phyloP scores from a whole-genome alignment of 345 rosid species.

The Pugionium cornutum region DNA sequence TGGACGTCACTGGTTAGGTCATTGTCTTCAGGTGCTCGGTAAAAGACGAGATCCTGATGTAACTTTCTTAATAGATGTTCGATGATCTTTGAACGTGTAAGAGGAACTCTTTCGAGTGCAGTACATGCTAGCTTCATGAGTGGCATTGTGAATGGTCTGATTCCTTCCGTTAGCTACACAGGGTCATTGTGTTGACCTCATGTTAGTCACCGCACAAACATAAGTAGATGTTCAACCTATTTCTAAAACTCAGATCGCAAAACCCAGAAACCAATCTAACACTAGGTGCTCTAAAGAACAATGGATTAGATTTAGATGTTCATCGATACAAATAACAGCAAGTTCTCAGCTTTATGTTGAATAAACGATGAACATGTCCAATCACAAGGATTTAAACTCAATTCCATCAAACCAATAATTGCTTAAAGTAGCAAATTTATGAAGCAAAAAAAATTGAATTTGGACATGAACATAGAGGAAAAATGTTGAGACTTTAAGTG shows the following conservation, averaged over 20 bases:
- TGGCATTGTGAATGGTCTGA: conserved; percentile 97
- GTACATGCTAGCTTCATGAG: conserved; percentile 98
- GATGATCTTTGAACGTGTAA: conserved; percentile 67
- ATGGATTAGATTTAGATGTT: background rate
- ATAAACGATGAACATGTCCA: conserved; percentile 5
- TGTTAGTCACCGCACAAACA: conserved; percentile 9
- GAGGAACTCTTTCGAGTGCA: conserved; percentile 92
- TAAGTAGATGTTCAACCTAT: background rate
- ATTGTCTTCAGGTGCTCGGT: conserved; percentile 75
- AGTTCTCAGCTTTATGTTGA: conserved; percentile 8
- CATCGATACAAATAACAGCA: background rate
- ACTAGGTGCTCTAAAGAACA: conserved; percentile 4
- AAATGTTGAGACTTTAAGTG: background rate
- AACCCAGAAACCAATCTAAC: background rate
- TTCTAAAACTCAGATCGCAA: background rate
- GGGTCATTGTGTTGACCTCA: conserved; percentile 25
- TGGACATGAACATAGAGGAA: background rate
- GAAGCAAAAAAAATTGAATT: background rate
- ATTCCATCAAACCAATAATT: background rate
- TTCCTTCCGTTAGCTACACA: conserved; percentile 85
- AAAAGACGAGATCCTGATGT: conserved; percentile 82
- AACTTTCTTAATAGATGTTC: conserved; percentile 65
- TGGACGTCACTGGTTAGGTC: conserved; percentile 58
- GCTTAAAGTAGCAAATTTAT: background rate
- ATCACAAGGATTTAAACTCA: background rate